Percentiles rank a stretch among this genome's conserved stretches.
These are phyloP conservation scores for Solanum hybrid DNA, from an alignment of 305 asterid species.

Conservation along the genomic window DNA sequence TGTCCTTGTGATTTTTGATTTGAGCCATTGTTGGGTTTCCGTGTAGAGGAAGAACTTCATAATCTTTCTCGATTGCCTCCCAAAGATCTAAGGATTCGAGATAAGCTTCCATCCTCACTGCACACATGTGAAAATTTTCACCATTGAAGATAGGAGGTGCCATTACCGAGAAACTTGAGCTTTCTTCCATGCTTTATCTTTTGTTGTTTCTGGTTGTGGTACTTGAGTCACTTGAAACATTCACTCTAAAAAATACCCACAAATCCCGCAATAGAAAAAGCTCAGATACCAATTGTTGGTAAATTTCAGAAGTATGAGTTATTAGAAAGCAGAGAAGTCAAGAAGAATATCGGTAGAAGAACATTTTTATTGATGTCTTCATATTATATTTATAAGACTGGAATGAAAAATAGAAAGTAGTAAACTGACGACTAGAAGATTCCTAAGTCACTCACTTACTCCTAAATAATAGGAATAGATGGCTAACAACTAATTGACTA, in stretches of 20 bases:
- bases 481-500: not conserved
- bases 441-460: not conserved
- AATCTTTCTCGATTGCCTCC: not conserved
- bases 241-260: not conserved
- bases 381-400: not conserved
- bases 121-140: not conserved
- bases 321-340: not conserved
- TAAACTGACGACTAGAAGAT: not conserved
- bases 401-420: not conserved
- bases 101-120: not conserved
- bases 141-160: not conserved
- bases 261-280: not conserved
- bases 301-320: not conserved
- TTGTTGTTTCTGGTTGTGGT: not conserved
- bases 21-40: not conserved
- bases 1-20: not conserved
- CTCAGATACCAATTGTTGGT: not conserved
- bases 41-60: not conserved
- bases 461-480: not conserved
- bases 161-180: not conserved
- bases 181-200: not conserved
- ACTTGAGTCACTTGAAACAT: not conserved
- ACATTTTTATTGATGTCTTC: not conserved
- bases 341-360: not conserved
- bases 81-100: not conserved